These are phyloP conservation scores for Priceomyces carsonii DNA, from an alignment of 805 yeast species.

Conservation along the genomic window DNA sequence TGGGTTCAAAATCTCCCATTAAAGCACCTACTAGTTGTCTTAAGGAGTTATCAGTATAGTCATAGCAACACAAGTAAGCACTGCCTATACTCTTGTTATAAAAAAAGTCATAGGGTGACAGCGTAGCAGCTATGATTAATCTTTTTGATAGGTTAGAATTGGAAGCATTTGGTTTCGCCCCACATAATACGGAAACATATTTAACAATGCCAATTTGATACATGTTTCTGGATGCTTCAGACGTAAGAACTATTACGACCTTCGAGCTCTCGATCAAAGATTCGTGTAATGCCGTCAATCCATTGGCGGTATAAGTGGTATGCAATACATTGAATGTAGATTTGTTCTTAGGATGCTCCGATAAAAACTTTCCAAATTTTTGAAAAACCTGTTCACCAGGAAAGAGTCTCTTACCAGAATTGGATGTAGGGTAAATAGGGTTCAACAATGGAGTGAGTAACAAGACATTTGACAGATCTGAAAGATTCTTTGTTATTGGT, in stretches of 20 bases:
- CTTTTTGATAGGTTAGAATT: conserved; percentile 44
- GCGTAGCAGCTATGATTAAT: conserved; percentile 57
- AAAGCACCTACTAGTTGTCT: conserved; percentile 50
- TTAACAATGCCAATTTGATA: conserved; percentile 63
- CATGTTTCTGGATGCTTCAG: conserved; percentile 60
- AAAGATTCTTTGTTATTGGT: conserved; percentile 47
- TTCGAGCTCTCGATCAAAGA: conserved; percentile 51
- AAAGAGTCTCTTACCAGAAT: conserved; percentile 19
- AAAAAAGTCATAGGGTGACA: conserved; percentile 63
- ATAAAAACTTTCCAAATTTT: conserved; percentile 49
- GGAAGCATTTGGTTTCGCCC: conserved; percentile 37
- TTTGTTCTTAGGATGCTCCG: conserved; percentile 31
- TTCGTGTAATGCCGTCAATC: conserved; percentile 57
- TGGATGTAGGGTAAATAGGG: conserved; percentile 30
- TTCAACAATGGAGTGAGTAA: conserved; percentile 39
- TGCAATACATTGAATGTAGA: conserved; percentile 50
- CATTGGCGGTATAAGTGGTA: conserved; percentile 59
- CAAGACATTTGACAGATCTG: conserved; percentile 28
- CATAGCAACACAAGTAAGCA: conserved; percentile 60
- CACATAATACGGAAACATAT: conserved; percentile 55
- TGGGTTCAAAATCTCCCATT: conserved; percentile 54
- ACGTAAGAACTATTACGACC: conserved; percentile 53
- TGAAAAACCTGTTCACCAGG: conserved; percentile 54
- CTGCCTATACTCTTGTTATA: conserved; percentile 55
- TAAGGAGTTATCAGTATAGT: conserved; percentile 55